These are phyloP conservation scores for Spongospora subterranea DNA, from an alignment of 208 protist species.

Conservation along the genomic window DNA sequence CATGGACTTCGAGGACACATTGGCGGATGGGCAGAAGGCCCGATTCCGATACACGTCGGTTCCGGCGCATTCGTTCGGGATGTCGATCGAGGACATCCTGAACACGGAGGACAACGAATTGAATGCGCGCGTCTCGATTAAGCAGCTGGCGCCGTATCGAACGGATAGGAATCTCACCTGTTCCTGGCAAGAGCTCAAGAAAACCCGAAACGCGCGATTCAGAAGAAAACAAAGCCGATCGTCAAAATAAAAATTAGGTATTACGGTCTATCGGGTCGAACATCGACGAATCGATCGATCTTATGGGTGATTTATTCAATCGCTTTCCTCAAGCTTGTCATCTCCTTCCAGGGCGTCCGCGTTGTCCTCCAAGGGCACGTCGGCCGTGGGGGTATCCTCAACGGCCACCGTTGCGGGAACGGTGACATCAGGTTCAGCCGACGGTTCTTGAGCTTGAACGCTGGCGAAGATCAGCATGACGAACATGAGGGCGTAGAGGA, in stretches of 20 bases:
- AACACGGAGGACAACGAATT: constrained; percentile 41
- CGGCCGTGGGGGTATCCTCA: background rate
- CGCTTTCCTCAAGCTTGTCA: too few species aligned
- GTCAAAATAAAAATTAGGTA: background rate
- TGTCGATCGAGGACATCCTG: constrained; percentile 39
- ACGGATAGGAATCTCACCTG: constrained; percentile 1
- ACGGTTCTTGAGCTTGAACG: background rate
- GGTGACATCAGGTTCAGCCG: background rate
- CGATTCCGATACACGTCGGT: constrained; percentile 16
- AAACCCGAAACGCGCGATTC: background rate
- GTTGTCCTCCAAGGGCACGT: background rate
- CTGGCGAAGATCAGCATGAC: background rate
- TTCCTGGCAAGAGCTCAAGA: background rate
- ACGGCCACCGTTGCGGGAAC: background rate
- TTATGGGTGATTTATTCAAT: background rate
- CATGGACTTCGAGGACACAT: constrained; percentile 41
- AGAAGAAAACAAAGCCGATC: background rate
- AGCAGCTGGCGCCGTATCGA: constrained; percentile 45
- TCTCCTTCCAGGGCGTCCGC: too few species aligned
- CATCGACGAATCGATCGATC: background rate
- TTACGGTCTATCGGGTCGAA: background rate
- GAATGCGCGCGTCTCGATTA: constrained; percentile 8
- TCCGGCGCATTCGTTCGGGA: constrained; percentile 12
- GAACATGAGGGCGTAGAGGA: background rate
- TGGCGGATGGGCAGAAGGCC: background rate